Percentiles rank a stretch among this genome's conserved stretches.
These are phyloP conservation scores for Penicillium turbatum DNA, from an alignment of 495 filamentous ascomycete species.

Conservation along the genomic window DNA sequence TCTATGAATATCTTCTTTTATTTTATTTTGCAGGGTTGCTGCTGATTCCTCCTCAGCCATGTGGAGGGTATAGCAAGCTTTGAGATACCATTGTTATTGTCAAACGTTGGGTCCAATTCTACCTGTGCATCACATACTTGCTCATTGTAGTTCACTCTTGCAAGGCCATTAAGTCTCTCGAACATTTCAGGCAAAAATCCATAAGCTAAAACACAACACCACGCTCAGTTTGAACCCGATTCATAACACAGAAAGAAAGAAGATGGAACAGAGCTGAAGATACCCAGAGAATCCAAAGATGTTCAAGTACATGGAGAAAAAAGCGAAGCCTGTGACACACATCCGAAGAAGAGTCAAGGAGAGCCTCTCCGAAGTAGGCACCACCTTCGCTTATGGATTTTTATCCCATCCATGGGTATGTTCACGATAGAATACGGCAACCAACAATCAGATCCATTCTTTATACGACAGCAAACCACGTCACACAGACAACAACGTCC, in stretches of 20 bases:
- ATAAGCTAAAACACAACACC: constrained; percentile 7
- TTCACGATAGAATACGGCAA: neutral
- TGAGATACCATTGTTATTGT: neutral
- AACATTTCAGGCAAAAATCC: neutral
- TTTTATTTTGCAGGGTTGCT: neutral
- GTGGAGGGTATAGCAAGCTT: neutral
- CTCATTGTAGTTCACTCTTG: neutral
- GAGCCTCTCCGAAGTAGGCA: neutral
- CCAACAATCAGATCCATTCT: neutral
- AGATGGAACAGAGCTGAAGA: constrained; percentile 8
- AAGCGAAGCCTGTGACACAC: constrained; percentile 3
- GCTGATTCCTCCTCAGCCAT: neutral
- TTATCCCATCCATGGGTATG: neutral
- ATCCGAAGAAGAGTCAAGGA: constrained; percentile 7
- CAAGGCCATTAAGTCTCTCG: neutral
- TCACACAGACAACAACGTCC: constrained; percentile 86
- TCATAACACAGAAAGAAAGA: constrained; percentile 9
- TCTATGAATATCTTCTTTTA: neutral
- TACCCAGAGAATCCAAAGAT: constrained; percentile 3
- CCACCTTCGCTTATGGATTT: neutral
- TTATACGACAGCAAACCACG: constrained; percentile 67
- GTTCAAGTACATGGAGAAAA: constrained; percentile 4
- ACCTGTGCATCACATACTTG: neutral
- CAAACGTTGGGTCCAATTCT: neutral
- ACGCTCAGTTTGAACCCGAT: constrained; percentile 7